phyloP scores from a whole-genome alignment of 768 basidiomycete species.

The Gloeostereum incarnatum region DNA sequence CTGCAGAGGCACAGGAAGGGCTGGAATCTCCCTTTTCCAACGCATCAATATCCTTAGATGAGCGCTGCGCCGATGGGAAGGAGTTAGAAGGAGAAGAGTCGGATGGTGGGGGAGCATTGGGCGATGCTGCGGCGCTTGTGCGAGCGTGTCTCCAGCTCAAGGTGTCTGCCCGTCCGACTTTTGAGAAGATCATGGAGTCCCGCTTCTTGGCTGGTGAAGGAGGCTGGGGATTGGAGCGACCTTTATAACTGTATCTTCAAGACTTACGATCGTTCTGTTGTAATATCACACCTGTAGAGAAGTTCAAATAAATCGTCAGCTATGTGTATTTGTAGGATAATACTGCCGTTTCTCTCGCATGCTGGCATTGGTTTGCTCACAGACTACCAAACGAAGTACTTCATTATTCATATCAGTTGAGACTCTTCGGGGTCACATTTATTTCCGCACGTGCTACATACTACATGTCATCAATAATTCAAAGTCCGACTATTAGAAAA shows the following conservation, averaged over 20 bases:
- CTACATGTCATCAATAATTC: too few species aligned
- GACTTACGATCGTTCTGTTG: too few species aligned
- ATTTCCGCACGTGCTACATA: too few species aligned
- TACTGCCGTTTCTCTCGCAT: too few species aligned
- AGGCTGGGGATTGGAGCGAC: conserved; percentile 61
- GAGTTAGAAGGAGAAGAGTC: conserved; percentile 64
- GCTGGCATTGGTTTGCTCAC: too few species aligned
- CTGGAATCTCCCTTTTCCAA: conserved; percentile 67
- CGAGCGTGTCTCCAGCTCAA: conserved; percentile 79
- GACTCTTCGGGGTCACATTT: too few species aligned
- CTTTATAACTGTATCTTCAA: background rate
- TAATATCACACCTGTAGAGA: too few species aligned
- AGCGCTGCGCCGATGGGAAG: conserved; percentile 69
- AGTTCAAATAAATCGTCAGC: too few species aligned
- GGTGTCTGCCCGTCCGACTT: conserved; percentile 70
- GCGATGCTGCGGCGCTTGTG: conserved; percentile 81
- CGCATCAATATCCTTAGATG: conserved; percentile 69
- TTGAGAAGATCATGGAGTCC: conserved; percentile 72
- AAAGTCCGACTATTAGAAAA: too few species aligned
- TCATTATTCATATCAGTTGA: too few species aligned
- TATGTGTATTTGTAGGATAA: too few species aligned
- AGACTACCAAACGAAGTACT: too few species aligned
- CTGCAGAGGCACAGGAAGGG: conserved; percentile 85
- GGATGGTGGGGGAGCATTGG: conserved; percentile 79
- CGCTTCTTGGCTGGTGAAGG: conserved; percentile 71